Percentiles rank a stretch among this genome's conserved stretches.
These are phyloP conservation scores for Xylaria sp. DNA, from an alignment of 2,329 filamentous ascomycete species.

Conservation along the genomic window DNA sequence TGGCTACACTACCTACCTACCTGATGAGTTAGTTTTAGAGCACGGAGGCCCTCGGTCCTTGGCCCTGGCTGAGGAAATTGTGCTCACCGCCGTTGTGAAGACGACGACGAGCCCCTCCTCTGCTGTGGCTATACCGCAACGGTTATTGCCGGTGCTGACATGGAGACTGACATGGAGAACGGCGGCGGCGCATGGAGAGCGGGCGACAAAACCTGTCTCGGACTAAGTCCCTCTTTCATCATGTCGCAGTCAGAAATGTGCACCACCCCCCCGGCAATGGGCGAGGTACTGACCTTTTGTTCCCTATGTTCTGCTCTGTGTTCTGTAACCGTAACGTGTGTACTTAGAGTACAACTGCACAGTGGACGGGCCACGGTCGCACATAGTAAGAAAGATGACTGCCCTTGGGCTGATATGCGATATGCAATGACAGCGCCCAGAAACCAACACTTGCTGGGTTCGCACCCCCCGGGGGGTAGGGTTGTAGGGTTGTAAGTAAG, in stretches of 20 bases:
- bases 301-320: constrained; percentile 14
- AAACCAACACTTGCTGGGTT: constrained; percentile 3
- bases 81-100: constrained; percentile 36
- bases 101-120: constrained; percentile 3
- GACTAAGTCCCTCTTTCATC: constrained; percentile 28
- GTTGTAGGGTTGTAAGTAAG: not conserved
- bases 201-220: constrained; percentile 33
- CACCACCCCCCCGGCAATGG: constrained; percentile 3
- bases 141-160: constrained; percentile 30
- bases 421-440: not conserved
- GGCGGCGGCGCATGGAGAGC: constrained; percentile 5
- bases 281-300: constrained; percentile 10
- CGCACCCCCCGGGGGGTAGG: not conserved
- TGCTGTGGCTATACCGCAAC: constrained; percentile 20
- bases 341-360: not conserved
- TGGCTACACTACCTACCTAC: constrained; percentile 15
- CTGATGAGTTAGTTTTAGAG: constrained; percentile 10
- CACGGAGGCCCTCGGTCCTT: constrained; percentile 32
- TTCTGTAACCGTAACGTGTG: constrained; percentile 18
- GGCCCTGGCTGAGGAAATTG: constrained; percentile 19
- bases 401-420: constrained; percentile 29
- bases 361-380: constrained; percentile 7
- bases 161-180: constrained; percentile 14
- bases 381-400: constrained; percentile 13
- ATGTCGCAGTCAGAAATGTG: constrained; percentile 30